Percentiles rank a stretch among this genome's conserved stretches.
phyloP scores from a whole-genome alignment of 2,329 filamentous ascomycete species.

The Neopestalotiopsis rosae region DNA sequence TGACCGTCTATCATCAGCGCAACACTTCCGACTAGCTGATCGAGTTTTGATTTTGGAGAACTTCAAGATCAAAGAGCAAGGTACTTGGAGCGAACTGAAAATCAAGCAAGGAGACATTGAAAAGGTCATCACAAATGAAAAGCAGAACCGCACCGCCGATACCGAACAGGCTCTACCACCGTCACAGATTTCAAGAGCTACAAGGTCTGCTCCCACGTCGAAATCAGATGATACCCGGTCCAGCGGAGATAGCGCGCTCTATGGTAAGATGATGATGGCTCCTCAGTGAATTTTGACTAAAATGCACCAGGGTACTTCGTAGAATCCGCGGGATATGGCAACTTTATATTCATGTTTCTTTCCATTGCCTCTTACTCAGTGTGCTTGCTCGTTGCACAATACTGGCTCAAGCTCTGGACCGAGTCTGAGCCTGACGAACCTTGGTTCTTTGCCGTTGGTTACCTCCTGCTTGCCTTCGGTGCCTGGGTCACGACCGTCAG shows the following conservation, averaged over 20 bases:
- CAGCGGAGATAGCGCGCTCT: not conserved
- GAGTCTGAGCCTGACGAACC: constrained; percentile 30
- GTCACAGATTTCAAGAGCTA: not conserved
- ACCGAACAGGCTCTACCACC: not conserved
- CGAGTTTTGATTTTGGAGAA: constrained; percentile 40
- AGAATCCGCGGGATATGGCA: constrained; percentile 30
- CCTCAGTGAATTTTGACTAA: constrained; percentile 14
- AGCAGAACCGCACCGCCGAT: too few species aligned
- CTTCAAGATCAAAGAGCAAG: constrained; percentile 37
- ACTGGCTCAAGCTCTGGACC: constrained; percentile 47
- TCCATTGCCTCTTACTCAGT: constrained; percentile 35
- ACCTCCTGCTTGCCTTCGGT: constrained; percentile 37
- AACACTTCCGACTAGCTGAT: constrained; percentile 38
- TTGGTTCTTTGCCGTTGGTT: constrained; percentile 41
- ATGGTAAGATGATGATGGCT: constrained; percentile 5
- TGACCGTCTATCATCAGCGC: constrained; percentile 25
- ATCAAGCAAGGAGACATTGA: constrained; percentile 36
- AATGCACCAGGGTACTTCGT: constrained; percentile 35
- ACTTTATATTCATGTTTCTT: constrained; percentile 32
- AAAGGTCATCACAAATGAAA: constrained; percentile 29
- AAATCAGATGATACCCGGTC: not conserved
- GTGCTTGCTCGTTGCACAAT: constrained; percentile 41
- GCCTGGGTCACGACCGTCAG: constrained; percentile 43
- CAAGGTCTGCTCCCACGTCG: not conserved
- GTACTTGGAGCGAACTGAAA: not conserved